Evolutionary conservation across 805 yeast species (phyloP).

Genomic region (Ogataea methylovora): DNA sequence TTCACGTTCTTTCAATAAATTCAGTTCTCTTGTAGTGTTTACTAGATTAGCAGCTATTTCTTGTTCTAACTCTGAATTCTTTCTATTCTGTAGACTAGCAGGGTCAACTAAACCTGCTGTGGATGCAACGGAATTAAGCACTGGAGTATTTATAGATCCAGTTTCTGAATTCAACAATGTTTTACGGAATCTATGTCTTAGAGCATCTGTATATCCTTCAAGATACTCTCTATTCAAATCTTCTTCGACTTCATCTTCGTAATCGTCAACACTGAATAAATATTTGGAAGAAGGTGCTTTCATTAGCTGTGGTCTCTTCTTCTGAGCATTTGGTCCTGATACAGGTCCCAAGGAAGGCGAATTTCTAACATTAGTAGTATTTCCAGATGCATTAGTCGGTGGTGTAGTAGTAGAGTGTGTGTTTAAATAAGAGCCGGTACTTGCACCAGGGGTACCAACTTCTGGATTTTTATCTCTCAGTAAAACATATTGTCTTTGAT

Average conservation of each 20-base stretch:
- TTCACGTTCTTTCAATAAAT: slow-evolving; percentile 21
- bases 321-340: slow-evolving; percentile 5
- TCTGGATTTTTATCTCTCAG: slow-evolving; percentile 23
- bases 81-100: slow-evolving; percentile 2
- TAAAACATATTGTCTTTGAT: slow-evolving; percentile 24
- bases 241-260: slow-evolving; percentile 61
- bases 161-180: slow-evolving; percentile 3
- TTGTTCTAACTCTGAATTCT: slow-evolving; percentile 17
- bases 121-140: not conserved
- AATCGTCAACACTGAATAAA: slow-evolving; percentile 78
- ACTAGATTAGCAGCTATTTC: slow-evolving; percentile 18
- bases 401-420: too few relatives aligned
- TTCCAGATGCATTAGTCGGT: not conserved
- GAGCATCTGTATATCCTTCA: slow-evolving; percentile 70
- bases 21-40: slow-evolving; percentile 17
- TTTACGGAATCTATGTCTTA: slow-evolving; percentile 38
- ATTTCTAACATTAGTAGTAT: slow-evolving; percentile 3
- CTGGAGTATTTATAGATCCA: not conserved
- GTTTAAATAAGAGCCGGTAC: not conserved
- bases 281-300: slow-evolving; percentile 24
- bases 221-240: slow-evolving; percentile 52
- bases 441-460: slow-evolving; percentile 1
- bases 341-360: slow-evolving; percentile 3
- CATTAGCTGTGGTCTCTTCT: slow-evolving; percentile 14
- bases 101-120: not conserved